Evolutionary conservation across 805 yeast genomes (phyloP).

Genomic region (Ogataea methylovora): DNA sequence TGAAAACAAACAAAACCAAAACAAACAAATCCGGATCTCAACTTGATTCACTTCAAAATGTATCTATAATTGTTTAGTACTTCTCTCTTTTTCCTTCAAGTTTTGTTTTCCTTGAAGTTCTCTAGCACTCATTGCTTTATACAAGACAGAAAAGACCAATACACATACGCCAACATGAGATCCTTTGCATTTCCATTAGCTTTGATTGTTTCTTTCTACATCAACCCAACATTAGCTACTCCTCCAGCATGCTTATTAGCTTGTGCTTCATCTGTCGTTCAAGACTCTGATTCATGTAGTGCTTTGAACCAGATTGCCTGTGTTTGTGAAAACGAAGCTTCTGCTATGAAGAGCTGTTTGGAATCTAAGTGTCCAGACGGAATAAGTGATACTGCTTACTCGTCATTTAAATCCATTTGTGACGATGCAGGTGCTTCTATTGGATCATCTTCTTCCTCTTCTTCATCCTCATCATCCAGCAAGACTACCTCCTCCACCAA

Average conservation of each 20-base stretch:
- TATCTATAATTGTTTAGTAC: too few species aligned
- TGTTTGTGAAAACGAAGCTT: slow-evolving; percentile 52
- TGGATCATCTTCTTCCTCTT: slow-evolving; percentile 9
- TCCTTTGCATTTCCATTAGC: slow-evolving; percentile 16
- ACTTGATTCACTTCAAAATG: too few species aligned
- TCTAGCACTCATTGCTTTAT: too few species aligned
- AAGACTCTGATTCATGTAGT: slow-evolving; percentile 43
- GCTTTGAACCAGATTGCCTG: slow-evolving; percentile 60
- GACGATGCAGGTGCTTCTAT: slow-evolving; percentile 33
- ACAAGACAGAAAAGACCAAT: too few species aligned
- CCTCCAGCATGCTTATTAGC: slow-evolving; percentile 93
- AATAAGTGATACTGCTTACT: slow-evolving; percentile 47
- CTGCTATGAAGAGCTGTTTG: slow-evolving; percentile 55
- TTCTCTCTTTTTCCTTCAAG: too few species aligned
- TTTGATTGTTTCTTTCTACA: slow-evolving; percentile 29
- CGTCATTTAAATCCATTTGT: slow-evolving; percentile 51
- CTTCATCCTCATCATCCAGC: slow-evolving; percentile 23
- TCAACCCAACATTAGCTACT: slow-evolving; percentile 42
- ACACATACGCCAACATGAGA: too few species aligned
- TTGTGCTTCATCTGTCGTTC: slow-evolving; percentile 69
- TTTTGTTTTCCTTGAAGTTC: too few species aligned
- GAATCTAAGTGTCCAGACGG: slow-evolving; percentile 61
- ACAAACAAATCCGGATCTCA: too few species aligned
- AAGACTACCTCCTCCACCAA: slow-evolving; percentile 26
- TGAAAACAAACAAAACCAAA: too few species aligned